Percentiles rank a stretch among this genome's conserved stretches.
Conservation (phyloP, 352 stramenopile species). For the Pythium chondricola region DNA sequence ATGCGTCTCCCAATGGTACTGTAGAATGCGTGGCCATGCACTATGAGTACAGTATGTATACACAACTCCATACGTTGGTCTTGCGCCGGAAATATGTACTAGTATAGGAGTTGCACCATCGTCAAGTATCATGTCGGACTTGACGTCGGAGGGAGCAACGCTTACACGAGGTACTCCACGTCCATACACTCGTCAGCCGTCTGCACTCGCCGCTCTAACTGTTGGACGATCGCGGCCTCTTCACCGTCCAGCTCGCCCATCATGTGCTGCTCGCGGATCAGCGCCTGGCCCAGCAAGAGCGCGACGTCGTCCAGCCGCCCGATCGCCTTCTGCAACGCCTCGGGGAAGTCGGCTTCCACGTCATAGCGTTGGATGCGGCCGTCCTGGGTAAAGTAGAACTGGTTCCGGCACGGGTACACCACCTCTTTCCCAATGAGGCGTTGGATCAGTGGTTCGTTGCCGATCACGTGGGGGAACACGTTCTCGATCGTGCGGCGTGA, state of each 20-base stretch:
- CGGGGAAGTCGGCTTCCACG: slow-evolving; percentile 52
- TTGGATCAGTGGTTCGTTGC: slow-evolving; percentile 60
- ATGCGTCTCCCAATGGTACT: too few relatives aligned
- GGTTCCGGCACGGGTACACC: slow-evolving; percentile 42
- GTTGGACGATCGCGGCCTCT: slow-evolving; percentile 8
- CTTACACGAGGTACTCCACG: too few relatives aligned
- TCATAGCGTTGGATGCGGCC: slow-evolving; percentile 54
- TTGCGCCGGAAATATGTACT: too few relatives aligned
- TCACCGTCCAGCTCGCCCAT: slow-evolving; percentile 40
- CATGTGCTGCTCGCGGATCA: slow-evolving; percentile 51
- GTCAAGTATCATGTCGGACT: too few relatives aligned
- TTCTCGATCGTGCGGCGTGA: slow-evolving; percentile 54
- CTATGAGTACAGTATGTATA: too few relatives aligned
- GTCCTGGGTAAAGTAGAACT: slow-evolving; percentile 55
- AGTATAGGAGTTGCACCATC: too few relatives aligned
- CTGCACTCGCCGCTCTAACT: slow-evolving; percentile 3
- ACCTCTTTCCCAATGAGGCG: slow-evolving; percentile 51
- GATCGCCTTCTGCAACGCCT: slow-evolving; percentile 31
- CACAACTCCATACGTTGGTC: too few relatives aligned
- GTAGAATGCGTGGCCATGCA: too few relatives aligned
- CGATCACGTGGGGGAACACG: slow-evolving; percentile 60
- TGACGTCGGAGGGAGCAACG: too few relatives aligned
- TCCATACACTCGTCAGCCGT: background rate
- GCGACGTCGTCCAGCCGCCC: slow-evolving; percentile 43
- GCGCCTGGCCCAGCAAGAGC: slow-evolving; percentile 39